A percentile compares a stretch with the other conserved stretches of the same genome.
Evolutionary conservation across 2,329 filamentous ascomycete species (phyloP).

Genomic region (Pseudocercospora macadamiae): DNA sequence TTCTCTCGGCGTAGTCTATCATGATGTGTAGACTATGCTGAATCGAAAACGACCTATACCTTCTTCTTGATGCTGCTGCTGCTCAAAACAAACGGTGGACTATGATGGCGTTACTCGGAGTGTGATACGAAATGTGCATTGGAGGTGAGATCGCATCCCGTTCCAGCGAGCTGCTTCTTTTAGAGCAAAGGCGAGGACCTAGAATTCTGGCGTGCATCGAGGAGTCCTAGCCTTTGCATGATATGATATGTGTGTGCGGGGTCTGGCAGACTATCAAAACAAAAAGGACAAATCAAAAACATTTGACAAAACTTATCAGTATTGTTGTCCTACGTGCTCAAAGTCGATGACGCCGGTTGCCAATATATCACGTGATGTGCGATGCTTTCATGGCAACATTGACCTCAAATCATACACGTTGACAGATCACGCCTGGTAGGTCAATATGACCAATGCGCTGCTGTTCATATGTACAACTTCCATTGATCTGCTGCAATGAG

Average conservation of each 20-base stretch:
- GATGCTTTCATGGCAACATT: neutral
- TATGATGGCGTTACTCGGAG: conserved; percentile 13
- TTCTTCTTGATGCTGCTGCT: neutral
- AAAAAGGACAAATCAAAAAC: conserved; percentile 17
- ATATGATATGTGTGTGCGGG: neutral
- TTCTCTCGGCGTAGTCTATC: neutral
- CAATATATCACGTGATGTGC: neutral
- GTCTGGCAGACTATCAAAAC: no score
- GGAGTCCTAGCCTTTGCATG: conserved; percentile 19
- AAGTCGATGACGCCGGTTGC: neutral
- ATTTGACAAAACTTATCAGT: neutral
- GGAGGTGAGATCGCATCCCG: conserved; percentile 17
- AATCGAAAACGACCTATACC: conserved; percentile 1
- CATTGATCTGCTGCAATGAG: no score
- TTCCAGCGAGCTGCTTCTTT: conserved; percentile 15
- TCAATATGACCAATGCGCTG: no score
- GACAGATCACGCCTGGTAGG: no score
- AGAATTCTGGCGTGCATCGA: conserved; percentile 13
- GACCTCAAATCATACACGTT: no score
- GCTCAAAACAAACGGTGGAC: neutral
- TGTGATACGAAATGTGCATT: conserved; percentile 14
- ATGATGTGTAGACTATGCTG: neutral
- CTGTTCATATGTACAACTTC: no score
- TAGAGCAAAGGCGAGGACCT: conserved; percentile 14
- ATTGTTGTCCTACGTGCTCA: neutral